Base-by-base conservation (phyloP, 2,329 filamentous ascomycete species). In the Pleurostoma richardsiae region DNA sequence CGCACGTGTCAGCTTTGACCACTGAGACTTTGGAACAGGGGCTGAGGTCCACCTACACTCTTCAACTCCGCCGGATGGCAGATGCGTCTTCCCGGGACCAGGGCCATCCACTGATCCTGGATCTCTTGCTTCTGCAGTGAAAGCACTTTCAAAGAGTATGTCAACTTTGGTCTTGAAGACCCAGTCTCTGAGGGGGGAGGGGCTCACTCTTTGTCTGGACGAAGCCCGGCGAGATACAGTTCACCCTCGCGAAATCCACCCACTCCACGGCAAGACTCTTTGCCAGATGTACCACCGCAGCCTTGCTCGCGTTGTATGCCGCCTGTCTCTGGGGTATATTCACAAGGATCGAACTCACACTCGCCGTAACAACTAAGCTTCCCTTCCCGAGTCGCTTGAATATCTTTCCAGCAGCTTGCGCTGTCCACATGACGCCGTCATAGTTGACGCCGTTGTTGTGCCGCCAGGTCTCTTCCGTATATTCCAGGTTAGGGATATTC, bases 401-500 rank as follows among this genome's bases (percentile, higher is more conserved):
- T 7, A 59, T 53, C 19, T 54, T 46, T 3, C 57, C 56, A 3
- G 55, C 56, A 2, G 54, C 47, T 30, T 53, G 48, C n/a, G 56
- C 56, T 4, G 55, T 56, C 54, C 54, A 58, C 51, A 58, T 57
- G 8, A 56, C 56, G 11, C 57, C 56, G 42, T 59, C 59, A 47
- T 60, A 57, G 50, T 63, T 61, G 10, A 59, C 54, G 6, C 48
- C 49, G 39, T 54, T 60, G 27, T 59, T 56, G 4, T 49, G 39
- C 7, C 49, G 41, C 57, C 59, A 64, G 6, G 48, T 48, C 11
- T 57, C 52, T 40, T 61, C 55, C 6, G 51, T 54, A 38, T 58
- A 60, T 10, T 63, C 59, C 3, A 62, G 52, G 31, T 29, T 51
- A n/a, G 28, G 39, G 5, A 52, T 42, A 38, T 57, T 53, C 30